Evolutionary conservation across 1,284 basidiomycete species (phyloP).

Genomic region (Trichosporon asahii): DNA sequence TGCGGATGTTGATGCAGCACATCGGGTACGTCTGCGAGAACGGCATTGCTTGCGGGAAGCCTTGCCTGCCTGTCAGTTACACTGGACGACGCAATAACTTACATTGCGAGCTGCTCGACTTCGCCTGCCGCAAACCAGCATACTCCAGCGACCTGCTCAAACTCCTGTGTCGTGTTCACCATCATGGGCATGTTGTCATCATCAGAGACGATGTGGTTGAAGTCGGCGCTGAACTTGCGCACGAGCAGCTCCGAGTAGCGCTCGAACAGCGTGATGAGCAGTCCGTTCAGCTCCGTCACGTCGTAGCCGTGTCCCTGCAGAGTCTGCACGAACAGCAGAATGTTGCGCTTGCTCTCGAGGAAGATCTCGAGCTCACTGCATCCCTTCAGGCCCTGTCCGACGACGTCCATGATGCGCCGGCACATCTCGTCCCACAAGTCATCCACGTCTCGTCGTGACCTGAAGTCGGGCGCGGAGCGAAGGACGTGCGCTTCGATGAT

Average conservation of each 20-base stretch:
- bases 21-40: slow-evolving; percentile 95
- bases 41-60: slow-evolving; percentile 74
- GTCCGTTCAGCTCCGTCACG: slow-evolving; percentile 73
- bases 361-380: slow-evolving; percentile 81
- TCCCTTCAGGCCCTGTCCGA: slow-evolving; percentile 68
- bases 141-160: slow-evolving; percentile 71
- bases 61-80: slow-evolving; percentile 55
- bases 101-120: slow-evolving; percentile 64
- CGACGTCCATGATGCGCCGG: slow-evolving; percentile 68
- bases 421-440: slow-evolving; percentile 94
- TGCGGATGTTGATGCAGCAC: slow-evolving; percentile 92
- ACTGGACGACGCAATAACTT: slow-evolving; percentile 33
- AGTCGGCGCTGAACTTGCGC: slow-evolving; percentile 73
- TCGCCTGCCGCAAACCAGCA: slow-evolving; percentile 80
- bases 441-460: slow-evolving; percentile 85
- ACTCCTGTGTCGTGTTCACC: slow-evolving; percentile 67
- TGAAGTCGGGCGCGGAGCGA: slow-evolving; percentile 73
- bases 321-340: slow-evolving; percentile 87
- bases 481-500: slow-evolving; percentile 94
- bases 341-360: slow-evolving; percentile 75
- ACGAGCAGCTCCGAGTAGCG: slow-evolving; percentile 82
- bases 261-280: slow-evolving; percentile 85
- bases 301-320: slow-evolving; percentile 84
- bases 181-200: slow-evolving; percentile 93
- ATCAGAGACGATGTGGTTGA: slow-evolving; percentile 76